Percentiles rank a stretch among this genome's conserved stretches.
Conservation (phyloP, 257 asterid species). For the Scutellaria minor region DNA sequence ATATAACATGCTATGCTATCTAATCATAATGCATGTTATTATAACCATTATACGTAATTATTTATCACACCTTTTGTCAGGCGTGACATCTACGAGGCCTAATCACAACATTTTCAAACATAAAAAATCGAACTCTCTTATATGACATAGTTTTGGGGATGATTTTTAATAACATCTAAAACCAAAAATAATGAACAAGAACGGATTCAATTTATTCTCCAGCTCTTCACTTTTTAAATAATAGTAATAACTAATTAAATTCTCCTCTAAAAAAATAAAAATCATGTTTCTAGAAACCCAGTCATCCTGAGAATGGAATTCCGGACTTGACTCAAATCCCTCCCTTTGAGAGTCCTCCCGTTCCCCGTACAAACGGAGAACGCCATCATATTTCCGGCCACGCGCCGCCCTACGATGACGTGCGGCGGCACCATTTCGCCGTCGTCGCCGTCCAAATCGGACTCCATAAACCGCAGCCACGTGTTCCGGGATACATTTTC, state of each 20-base stretch:
- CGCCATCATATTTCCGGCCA: conserved; percentile 69
- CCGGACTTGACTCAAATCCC: conserved; percentile 75
- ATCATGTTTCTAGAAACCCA: conserved; percentile 76
- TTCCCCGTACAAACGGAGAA: conserved; percentile 77
- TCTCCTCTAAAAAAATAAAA: background rate
- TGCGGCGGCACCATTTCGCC: conserved; percentile 87
- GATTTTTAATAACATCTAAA: conserved; percentile 19
- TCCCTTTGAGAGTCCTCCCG: conserved; percentile 77
- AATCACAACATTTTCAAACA: background rate
- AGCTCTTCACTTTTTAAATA: background rate
- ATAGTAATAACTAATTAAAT: background rate
- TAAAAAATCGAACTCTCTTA: no score
- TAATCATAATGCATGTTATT: background rate
- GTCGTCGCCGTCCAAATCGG: conserved; percentile 40
- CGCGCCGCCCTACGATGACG: conserved; percentile 64
- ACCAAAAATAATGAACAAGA: background rate
- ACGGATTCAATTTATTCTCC: background rate
- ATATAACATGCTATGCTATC: conserved; percentile 23
- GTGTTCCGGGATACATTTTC: conserved; percentile 40
- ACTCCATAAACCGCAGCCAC: conserved; percentile 44
- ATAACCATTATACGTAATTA: background rate
- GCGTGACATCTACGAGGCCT: background rate
- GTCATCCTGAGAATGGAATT: conserved; percentile 76
- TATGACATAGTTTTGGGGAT: background rate
- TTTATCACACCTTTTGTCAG: background rate